Conservation (phyloP, 2,329 filamentous ascomycete genomes). For the Pseudocercospora eumusae region DNA sequence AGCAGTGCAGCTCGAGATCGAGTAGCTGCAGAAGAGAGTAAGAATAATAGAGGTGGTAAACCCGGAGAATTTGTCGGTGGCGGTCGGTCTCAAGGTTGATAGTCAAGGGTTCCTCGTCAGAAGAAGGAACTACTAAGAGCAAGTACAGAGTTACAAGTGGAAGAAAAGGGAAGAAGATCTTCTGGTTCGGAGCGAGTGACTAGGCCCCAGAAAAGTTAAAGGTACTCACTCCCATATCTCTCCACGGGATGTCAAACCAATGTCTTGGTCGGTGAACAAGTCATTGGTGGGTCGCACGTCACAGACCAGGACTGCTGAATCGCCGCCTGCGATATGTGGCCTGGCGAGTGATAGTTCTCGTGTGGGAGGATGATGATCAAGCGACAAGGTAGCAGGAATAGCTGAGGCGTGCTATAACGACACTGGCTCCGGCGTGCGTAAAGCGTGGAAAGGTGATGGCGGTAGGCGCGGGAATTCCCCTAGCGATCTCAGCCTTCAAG, state of each 20-base stretch:
- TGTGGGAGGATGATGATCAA: constrained; percentile 15
- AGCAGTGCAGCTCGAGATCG: constrained; percentile 19
- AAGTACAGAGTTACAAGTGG: constrained; percentile 18
- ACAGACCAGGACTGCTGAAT: constrained; percentile 16
- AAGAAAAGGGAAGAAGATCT: constrained; percentile 19
- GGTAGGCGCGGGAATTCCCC: constrained; percentile 19
- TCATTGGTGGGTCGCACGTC: constrained; percentile 28
- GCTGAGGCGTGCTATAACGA: constrained; percentile 29
- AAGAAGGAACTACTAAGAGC: constrained; percentile 18
- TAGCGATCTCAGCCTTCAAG: constrained; percentile 24
- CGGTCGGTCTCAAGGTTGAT: constrained; percentile 5
- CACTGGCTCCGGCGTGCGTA: constrained; percentile 23
- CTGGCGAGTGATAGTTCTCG: constrained; percentile 6
- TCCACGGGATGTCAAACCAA: constrained; percentile 14
- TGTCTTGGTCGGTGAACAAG: constrained; percentile 24
- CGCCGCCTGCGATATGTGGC: constrained; percentile 1
- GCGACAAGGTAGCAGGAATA: constrained; percentile 18
- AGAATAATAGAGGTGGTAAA: constrained; percentile 13
- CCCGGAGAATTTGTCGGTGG: constrained; percentile 18
- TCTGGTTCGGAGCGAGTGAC: constrained; percentile 10
- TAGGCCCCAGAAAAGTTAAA: constrained; percentile 18
- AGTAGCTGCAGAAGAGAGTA: constrained; percentile 16
- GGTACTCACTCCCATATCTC: constrained; percentile 12
- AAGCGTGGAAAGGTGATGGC: constrained; percentile 21
- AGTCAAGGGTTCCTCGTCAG: constrained; percentile 16